These are phyloP conservation scores for Russula emetica DNA, from an alignment of 768 basidiomycete species.

Conservation along the genomic window DNA sequence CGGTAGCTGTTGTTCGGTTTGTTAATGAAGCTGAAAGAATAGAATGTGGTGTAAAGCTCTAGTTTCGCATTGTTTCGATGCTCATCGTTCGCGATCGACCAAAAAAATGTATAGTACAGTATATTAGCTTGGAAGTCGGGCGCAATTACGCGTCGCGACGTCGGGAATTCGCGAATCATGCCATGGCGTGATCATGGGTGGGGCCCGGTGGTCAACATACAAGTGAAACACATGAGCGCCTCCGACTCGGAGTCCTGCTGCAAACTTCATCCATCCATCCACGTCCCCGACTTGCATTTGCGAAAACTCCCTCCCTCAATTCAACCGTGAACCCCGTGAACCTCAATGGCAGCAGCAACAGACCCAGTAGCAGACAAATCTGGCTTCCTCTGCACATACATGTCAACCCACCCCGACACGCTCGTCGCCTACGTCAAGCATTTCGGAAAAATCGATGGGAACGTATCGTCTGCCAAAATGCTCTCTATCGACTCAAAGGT, in stretches of 20 bases:
- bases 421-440: slow-evolving; percentile 79
- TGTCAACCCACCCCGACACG: slow-evolving; percentile 80
- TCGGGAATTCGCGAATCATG: too few species aligned
- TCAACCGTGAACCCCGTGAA: slow-evolving; percentile 43
- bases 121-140: too few species aligned
- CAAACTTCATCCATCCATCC: too few species aligned
- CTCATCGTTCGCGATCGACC: too few species aligned
- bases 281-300: neutral
- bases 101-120: too few species aligned
- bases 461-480: slow-evolving; percentile 65
- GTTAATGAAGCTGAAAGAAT: too few species aligned
- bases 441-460: slow-evolving; percentile 58
- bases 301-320: neutral
- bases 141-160: too few species aligned
- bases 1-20: too few species aligned
- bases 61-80: too few species aligned
- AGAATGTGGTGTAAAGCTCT: too few species aligned
- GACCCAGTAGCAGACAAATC: slow-evolving; percentile 77
- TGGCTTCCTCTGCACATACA: slow-evolving; percentile 75
- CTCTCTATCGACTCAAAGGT: slow-evolving; percentile 64
- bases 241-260: too few species aligned
- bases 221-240: neutral
- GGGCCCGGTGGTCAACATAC: neutral
- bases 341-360: slow-evolving; percentile 55
- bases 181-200: too few species aligned